Evolutionary conservation across 495 filamentous ascomycete genomes (phyloP).

Genomic region (Hyaloscypha hepaticicola): DNA sequence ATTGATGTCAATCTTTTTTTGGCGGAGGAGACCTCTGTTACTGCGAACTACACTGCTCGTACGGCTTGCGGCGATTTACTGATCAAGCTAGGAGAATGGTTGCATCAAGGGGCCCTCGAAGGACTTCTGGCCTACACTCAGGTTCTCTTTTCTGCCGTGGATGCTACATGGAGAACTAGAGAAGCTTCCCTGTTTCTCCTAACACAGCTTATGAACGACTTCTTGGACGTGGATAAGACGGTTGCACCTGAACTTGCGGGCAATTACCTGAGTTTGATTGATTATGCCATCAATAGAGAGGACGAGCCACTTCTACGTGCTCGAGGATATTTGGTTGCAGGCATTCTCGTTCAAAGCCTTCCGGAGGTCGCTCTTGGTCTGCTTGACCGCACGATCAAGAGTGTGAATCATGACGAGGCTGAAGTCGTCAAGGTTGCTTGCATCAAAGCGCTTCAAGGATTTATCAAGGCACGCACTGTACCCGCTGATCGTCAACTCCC

Average conservation of each 20-base stretch:
- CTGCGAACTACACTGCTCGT: constrained; percentile 92
- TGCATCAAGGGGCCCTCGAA: constrained; percentile 66
- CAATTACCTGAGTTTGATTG: constrained; percentile 73
- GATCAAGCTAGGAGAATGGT: constrained; percentile 92
- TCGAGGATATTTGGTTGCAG: constrained; percentile 81
- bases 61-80: constrained; percentile 88
- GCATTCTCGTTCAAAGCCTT: constrained; percentile 61
- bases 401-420: constrained; percentile 69
- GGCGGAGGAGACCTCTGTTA: constrained; percentile 90
- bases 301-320: constrained; percentile 67
- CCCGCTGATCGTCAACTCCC: constrained; percentile 63
- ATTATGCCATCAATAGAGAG: constrained; percentile 68
- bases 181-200: constrained; percentile 84
- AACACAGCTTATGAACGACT: constrained; percentile 76
- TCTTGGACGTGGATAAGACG: constrained; percentile 66
- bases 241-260: constrained; percentile 65
- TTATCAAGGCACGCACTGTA: constrained; percentile 56
- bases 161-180: constrained; percentile 59
- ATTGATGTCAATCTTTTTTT: constrained; percentile 94
- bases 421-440: constrained; percentile 91
- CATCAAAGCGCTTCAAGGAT: constrained; percentile 84
- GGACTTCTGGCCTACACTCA: constrained; percentile 72
- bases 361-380: constrained; percentile 54
- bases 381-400: constrained; percentile 72
- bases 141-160: constrained; percentile 56